These are phyloP conservation scores for Neocucurbitaria cava DNA, from an alignment of 2,329 filamentous ascomycete species.

Conservation along the genomic window DNA sequence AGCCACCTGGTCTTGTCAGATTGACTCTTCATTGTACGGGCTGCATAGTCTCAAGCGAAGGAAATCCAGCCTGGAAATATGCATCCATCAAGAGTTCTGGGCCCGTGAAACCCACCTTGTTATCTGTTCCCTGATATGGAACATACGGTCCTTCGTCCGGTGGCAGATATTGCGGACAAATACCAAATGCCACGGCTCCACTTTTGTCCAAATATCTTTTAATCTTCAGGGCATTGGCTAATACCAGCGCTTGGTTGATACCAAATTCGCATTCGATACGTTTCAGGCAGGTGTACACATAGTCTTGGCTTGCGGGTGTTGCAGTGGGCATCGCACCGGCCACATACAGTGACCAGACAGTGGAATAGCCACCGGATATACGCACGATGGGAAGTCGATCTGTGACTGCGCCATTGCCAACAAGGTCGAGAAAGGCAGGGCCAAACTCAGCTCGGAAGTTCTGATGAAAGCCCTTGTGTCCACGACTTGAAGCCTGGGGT, in stretches of 20 bases:
- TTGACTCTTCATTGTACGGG: not conserved
- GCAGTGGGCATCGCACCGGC: conserved; percentile 39
- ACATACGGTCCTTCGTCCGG: conserved; percentile 9
- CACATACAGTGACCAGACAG: conserved; percentile 42
- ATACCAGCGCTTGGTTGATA: conserved; percentile 41
- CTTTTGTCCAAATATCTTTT: conserved; percentile 23
- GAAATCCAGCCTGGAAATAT: not conserved
- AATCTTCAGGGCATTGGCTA: conserved; percentile 28
- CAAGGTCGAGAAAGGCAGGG: not conserved
- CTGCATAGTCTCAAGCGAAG: not conserved
- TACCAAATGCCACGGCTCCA: conserved; percentile 3
- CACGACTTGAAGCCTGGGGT: not conserved
- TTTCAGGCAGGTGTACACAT: conserved; percentile 58
- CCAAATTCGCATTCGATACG: conserved; percentile 63
- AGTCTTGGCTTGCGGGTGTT: conserved; percentile 30
- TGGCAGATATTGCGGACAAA: conserved; percentile 23
- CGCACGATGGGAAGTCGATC: conserved; percentile 41
- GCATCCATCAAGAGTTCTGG: conserved; percentile 3
- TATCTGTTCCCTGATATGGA: conserved; percentile 1
- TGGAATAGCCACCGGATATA: conserved; percentile 39
- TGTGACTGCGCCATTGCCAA: conserved; percentile 2
- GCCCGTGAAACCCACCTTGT: conserved; percentile 3
- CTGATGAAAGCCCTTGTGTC: conserved; percentile 23
- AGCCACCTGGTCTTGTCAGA: not conserved
- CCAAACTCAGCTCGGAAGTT: conserved; percentile 27